A percentile compares a stretch with the other conserved stretches of the same genome.
Conservation (phyloP, 768 basidiomycete genomes). For the Coprinopsis sp. region DNA sequence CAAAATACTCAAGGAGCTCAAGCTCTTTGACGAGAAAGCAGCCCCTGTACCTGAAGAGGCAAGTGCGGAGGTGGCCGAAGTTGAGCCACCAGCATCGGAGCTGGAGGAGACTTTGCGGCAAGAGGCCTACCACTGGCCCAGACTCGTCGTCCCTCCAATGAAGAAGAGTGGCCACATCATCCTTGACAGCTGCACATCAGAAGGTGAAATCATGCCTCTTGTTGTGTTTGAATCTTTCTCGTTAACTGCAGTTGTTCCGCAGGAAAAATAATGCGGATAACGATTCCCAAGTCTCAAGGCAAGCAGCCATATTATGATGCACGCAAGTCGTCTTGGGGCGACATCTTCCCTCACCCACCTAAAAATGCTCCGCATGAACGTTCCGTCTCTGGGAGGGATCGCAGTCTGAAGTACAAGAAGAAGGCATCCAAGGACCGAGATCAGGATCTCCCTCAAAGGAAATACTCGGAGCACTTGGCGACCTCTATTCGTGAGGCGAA, state of each 20-base stretch:
- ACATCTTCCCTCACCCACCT: constrained; percentile 86
- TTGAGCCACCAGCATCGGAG: constrained; percentile 19
- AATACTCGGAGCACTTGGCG: constrained; percentile 12
- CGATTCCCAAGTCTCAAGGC: constrained; percentile 91
- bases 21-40: constrained; percentile 31
- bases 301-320: constrained; percentile 95
- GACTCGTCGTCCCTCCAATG: constrained; percentile 87
- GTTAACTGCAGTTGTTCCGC: background rate
- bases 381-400: no score
- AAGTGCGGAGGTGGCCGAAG: constrained; percentile 6
- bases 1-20: constrained; percentile 35
- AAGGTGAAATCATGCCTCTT: constrained; percentile 48
- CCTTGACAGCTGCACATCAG: constrained; percentile 78
- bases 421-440: no score
- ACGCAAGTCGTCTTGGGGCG: constrained; percentile 90
- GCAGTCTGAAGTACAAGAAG: no score
- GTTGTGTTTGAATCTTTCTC: constrained; percentile 2
- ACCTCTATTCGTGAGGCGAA: constrained; percentile 20
- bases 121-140: constrained; percentile 86
- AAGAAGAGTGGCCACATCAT: constrained; percentile 91
- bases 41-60: background rate
- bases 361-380: constrained; percentile 74
- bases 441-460: no score
- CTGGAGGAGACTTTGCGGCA: constrained; percentile 53
- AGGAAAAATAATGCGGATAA: constrained; percentile 92